A percentile compares a stretch with the other conserved stretches of the same genome.
These are phyloP conservation scores for Phytophthora niederhauseri DNA, from an alignment of 352 stramenopile genomes.

Conservation along the genomic window DNA sequence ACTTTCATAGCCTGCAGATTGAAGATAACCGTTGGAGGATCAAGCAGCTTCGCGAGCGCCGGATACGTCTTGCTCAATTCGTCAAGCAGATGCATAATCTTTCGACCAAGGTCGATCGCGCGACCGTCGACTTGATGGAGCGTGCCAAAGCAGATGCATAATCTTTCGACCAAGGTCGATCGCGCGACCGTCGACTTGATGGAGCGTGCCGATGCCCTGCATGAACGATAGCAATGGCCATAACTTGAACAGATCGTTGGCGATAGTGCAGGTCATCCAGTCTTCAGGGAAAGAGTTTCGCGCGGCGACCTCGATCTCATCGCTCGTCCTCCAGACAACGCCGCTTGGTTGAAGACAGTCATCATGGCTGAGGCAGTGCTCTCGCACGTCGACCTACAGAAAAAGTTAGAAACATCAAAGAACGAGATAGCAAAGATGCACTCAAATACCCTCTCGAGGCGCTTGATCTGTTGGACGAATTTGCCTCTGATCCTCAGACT, in stretches of 20 bases:
- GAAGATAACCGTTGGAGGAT: not conserved
- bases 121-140: not conserved
- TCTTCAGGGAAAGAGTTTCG: not conserved
- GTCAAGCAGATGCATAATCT: not conserved
- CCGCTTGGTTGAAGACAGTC: not conserved
- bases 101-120: not conserved
- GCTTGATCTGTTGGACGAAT: not conserved
- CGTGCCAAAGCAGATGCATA: not conserved
- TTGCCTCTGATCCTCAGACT: not conserved
- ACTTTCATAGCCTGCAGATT: not conserved
- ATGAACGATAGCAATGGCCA: not conserved
- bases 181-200: not conserved
- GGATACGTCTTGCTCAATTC: not conserved
- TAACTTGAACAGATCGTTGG: not conserved
- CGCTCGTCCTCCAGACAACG: not conserved
- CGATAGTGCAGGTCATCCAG: not conserved
- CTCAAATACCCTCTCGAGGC: not conserved
- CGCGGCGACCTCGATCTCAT: not conserved
- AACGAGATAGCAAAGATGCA: not conserved
- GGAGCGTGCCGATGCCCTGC: not conserved
- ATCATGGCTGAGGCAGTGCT: not conserved
- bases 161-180: not conserved
- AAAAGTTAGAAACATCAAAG: not conserved
- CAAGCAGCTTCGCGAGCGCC: not conserved
- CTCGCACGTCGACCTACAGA: not conserved